phyloP scores from a whole-genome alignment of 2,329 filamentous ascomycete species.

The Allantophomopsis lycopodina region DNA sequence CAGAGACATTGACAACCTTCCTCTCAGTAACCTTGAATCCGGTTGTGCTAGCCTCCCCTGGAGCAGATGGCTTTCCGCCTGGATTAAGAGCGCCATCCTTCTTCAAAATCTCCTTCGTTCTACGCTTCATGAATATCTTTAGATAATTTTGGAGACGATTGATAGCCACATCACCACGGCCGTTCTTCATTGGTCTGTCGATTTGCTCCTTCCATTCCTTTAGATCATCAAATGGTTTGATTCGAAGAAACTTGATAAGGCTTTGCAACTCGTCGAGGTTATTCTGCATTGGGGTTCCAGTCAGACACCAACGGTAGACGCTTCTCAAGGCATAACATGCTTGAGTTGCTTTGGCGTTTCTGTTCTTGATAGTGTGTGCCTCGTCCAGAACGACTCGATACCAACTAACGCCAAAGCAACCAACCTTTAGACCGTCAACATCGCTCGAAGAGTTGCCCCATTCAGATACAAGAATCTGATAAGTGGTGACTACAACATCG shows the following conservation, averaged over 20 bases:
- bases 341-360: conserved; percentile 89
- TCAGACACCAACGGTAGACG: conserved; percentile 91
- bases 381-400: conserved; percentile 93
- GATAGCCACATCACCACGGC: conserved; percentile 80
- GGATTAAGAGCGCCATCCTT: conserved; percentile 69
- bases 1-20: conserved; percentile 69
- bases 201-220: conserved; percentile 86
- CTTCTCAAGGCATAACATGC: conserved; percentile 75
- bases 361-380: conserved; percentile 96
- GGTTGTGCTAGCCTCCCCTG: conserved; percentile 33
- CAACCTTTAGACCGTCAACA: conserved; percentile 51
- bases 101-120: conserved; percentile 94
- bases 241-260: conserved; percentile 80
- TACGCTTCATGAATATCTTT: conserved; percentile 94
- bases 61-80: conserved; percentile 45
- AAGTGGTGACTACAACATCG: conserved; percentile 95
- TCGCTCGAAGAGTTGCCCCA: conserved; percentile 55
- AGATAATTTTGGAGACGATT: conserved; percentile 72
- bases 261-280: conserved; percentile 94
- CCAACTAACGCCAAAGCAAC: conserved; percentile 88
- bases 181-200: conserved; percentile 76
- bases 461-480: conserved; percentile 89
- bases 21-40: conserved; percentile 87
- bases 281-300: conserved; percentile 95
- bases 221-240: conserved; percentile 81